These are phyloP conservation scores for Diplocarpon rosae DNA, from an alignment of 2,329 filamentous ascomycete genomes.

Conservation along the genomic window DNA sequence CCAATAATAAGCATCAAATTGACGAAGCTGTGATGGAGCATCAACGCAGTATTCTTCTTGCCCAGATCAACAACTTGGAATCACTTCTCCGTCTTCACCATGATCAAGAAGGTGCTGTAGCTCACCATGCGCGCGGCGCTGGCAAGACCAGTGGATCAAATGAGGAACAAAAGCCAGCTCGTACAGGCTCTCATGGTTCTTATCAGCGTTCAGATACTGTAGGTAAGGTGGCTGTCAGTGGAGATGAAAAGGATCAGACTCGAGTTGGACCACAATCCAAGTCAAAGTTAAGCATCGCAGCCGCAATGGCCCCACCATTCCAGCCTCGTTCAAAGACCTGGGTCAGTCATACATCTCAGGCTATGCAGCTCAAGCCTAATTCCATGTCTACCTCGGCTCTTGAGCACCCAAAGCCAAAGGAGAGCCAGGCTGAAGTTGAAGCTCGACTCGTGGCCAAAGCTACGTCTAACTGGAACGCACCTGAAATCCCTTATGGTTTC, in stretches of 20 bases:
- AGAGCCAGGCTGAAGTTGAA: constrained; percentile 16
- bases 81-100: constrained; percentile 15
- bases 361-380: neutral
- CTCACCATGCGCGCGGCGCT: neutral
- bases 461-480: constrained; percentile 16
- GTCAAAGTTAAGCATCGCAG: constrained; percentile 24
- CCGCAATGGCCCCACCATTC: constrained; percentile 28
- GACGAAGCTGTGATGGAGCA: constrained; percentile 42
- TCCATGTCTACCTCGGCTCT: neutral
- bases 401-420: neutral
- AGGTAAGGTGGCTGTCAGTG: neutral
- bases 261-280: constrained; percentile 11
- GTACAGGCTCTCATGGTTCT: neutral
- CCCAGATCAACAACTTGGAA: constrained; percentile 22
- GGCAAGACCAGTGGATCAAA: neutral
- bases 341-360: constrained; percentile 1
- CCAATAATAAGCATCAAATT: constrained; percentile 52
- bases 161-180: neutral
- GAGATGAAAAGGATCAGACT: neutral
- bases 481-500: constrained; percentile 5
- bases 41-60: constrained; percentile 32
- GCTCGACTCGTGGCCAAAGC: constrained; percentile 15
- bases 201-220: neutral
- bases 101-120: constrained; percentile 9
- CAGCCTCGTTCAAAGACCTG: constrained; percentile 22